phyloP scores from a whole-genome alignment of 331 rosid species.

The Malus hybrid region DNA sequence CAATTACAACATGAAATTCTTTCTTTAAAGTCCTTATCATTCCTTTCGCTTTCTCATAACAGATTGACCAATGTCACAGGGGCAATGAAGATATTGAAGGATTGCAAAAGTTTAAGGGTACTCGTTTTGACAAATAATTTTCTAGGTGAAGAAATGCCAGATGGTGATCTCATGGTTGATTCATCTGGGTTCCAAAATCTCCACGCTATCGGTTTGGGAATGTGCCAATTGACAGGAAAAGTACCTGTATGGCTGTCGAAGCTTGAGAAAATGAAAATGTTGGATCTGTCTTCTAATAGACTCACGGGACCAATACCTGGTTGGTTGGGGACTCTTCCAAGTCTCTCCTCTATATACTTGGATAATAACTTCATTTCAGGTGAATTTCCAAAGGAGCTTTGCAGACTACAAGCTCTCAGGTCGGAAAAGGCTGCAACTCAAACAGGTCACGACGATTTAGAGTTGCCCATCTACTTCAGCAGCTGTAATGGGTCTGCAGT shows the following conservation, averaged over 20 bases:
- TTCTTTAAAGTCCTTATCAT: neutral
- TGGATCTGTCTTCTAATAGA: neutral
- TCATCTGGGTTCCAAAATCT: neutral
- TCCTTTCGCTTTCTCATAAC: neutral
- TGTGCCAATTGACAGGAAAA: neutral
- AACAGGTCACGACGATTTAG: neutral
- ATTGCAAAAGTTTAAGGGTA: neutral
- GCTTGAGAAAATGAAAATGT: rapidly evolving
- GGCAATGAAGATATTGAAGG: neutral
- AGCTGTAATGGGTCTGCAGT: rapidly evolving
- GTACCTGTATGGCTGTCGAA: neutral
- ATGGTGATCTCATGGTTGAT: neutral
- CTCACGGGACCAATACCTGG: neutral
- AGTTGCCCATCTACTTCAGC: rapidly evolving
- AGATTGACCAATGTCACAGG: neutral
- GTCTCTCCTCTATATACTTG: neutral
- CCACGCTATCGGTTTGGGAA: rapidly evolving
- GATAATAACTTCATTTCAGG: neutral
- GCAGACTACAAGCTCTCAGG: neutral
- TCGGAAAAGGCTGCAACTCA: neutral
- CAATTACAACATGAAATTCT: neutral
- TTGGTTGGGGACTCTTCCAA: neutral
- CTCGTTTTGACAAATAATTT: neutral
- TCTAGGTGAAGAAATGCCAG: neutral
- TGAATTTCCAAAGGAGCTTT: neutral